Conservation (phyloP, 108 stramenopile genomes). For the Nitzschia putrida region DNA sequence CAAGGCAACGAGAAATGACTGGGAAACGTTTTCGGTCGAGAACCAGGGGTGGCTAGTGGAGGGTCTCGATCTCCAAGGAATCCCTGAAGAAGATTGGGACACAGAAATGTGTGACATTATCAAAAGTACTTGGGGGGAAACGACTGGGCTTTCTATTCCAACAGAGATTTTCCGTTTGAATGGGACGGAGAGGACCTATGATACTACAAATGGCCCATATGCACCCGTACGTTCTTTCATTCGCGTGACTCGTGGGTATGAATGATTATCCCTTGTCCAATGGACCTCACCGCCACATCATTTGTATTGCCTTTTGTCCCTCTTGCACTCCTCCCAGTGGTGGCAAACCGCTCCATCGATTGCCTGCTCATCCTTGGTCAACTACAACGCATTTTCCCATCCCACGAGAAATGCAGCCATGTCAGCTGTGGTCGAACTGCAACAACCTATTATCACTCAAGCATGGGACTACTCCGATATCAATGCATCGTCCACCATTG, state of each 20-base stretch:
- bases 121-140: slow-evolving; percentile 4
- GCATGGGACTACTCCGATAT: slow-evolving; percentile 4
- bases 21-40: slow-evolving; percentile 11
- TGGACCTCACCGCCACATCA: too few relatives aligned
- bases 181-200: not conserved
- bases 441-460: not conserved
- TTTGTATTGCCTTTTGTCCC: too few relatives aligned
- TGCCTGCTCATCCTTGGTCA: not conserved
- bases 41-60: slow-evolving; percentile 18
- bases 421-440: not conserved
- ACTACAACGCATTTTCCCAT: slow-evolving; percentile 7
- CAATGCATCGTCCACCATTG: not conserved
- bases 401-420: not conserved
- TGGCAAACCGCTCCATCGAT: slow-evolving; percentile 12
- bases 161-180: not conserved
- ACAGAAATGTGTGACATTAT: not conserved
- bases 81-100: slow-evolving; percentile 2
- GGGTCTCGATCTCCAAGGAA: slow-evolving; percentile 2
- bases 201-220: not conserved
- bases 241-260: not conserved
- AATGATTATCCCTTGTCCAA: too few relatives aligned
- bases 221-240: not conserved
- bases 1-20: not conserved
- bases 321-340: not conserved
- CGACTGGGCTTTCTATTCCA: not conserved